Percentiles rank a stretch among this genome's conserved stretches.
Evolutionary conservation across 345 rosid species (phyloP).

Genomic region (Moricandia moricandioides): DNA sequence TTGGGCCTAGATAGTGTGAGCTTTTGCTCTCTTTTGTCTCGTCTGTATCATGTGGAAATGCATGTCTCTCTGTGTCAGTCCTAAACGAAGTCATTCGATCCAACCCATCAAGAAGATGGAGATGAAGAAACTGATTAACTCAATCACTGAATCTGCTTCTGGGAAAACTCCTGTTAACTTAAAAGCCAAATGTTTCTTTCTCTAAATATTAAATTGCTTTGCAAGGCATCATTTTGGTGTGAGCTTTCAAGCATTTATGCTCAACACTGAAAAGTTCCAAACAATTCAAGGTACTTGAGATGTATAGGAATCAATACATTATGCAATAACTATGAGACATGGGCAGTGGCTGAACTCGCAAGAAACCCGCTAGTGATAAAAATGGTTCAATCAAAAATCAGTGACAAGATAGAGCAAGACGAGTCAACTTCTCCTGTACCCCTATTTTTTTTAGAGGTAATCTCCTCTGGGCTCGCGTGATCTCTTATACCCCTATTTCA

Average conservation of each 20-base stretch:
- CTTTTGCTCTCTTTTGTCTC: no score
- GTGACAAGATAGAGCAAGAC: slow-evolving; percentile 20
- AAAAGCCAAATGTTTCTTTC: slow-evolving; percentile 29
- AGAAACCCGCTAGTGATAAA: slow-evolving; percentile 49
- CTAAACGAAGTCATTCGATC: background rate
- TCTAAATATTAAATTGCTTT: slow-evolving; percentile 28
- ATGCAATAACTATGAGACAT: slow-evolving; percentile 37
- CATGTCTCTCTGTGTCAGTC: no score
- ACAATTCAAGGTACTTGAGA: no score
- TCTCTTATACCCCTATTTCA: no score
- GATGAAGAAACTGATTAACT: slow-evolving; percentile 33
- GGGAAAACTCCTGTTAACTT: slow-evolving; percentile 32
- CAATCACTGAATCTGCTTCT: slow-evolving; percentile 33
- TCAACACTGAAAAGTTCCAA: slow-evolving; percentile 31
- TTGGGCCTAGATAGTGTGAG: no score
- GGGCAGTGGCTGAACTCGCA: slow-evolving; percentile 64
- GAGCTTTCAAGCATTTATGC: slow-evolving; percentile 29
- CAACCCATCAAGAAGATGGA: slow-evolving; percentile 35
- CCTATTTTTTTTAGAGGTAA: no score
- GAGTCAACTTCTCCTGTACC: no score
- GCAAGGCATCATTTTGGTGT: slow-evolving; percentile 38
- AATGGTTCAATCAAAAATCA: slow-evolving; percentile 50
- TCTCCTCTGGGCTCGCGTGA: no score
- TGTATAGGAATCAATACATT: slow-evolving; percentile 41
- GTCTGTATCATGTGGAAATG: no score